Evolutionary conservation across 202 grass and related monocot species (phyloP), one percentile per base, ranked within the genome.

Genomic region (Carex sylvatica): DNA sequence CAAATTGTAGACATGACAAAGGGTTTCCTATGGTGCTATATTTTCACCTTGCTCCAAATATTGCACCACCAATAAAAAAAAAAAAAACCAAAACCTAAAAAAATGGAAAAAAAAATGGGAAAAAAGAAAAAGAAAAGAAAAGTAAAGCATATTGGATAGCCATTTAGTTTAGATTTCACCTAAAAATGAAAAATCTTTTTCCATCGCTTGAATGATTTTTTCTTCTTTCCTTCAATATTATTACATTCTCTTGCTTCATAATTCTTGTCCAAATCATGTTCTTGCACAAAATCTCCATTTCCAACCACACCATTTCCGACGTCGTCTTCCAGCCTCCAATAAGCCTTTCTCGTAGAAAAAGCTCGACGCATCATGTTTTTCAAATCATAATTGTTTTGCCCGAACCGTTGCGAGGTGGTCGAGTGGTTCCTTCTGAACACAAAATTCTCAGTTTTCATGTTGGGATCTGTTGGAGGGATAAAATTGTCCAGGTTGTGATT

Each of bases 131-230:
- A 35, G 69, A 68, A 49, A 46, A 3, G 16, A 80, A 7, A 68
- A 15, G 23, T 11, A 82, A 49, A 54, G n/a, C 6, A 54, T 12
- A 52, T 30, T 22, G 38, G 38, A 60, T 65, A 5, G n/a, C 20
- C 22, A 54, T 65, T 65, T 33, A n/a, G 9, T 33, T 33, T 49
- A 49, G 13, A 13, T 53, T 68, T 68, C 80, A 82, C 24, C 23
- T 77, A 77, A 59, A 77, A 77, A 77, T 59, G 62, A 70, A 82
- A 82, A 2, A 82, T 65, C 65, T 82, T 82, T 82, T 69, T 82
- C 63, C 22, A 82, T 35, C 46, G 23, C 14, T 35, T 82, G 65
- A 82, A 67, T 33, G 30, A 18, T 11, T 82, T 82, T 33, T 82
- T 82, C 80, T 82, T 82, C 62, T 54, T 82, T 53, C 4, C 40